A percentile compares a stretch with the other conserved stretches of the same genome.
These are phyloP conservation scores for Aspergillus wentii DNA, from an alignment of 495 filamentous ascomycete species.

Conservation along the genomic window DNA sequence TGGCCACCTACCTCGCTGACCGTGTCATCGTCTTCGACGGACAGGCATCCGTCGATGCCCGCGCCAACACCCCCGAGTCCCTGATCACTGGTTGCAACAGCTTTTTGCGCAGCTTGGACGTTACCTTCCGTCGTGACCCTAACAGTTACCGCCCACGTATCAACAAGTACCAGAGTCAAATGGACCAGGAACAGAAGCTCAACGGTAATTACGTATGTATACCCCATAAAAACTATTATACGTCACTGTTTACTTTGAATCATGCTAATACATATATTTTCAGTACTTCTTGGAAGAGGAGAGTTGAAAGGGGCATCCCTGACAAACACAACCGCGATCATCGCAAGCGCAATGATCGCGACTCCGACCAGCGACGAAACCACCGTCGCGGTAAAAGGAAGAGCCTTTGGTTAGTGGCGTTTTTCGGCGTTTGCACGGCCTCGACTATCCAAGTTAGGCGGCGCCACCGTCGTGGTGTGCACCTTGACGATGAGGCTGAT, in stretches of 20 bases:
- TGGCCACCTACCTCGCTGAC: conserved; percentile 96
- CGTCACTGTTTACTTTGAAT: neutral
- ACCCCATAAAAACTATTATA: too few relatives aligned
- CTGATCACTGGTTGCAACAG: conserved; percentile 94
- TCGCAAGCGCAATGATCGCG: conserved; percentile 38
- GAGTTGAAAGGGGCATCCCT: conserved; percentile 63
- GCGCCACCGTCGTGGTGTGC: conserved; percentile 16
- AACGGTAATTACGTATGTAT: conserved; percentile 80
- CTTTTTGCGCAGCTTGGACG: conserved; percentile 92
- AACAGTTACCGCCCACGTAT: conserved; percentile 94
- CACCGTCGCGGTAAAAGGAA: conserved; percentile 30
- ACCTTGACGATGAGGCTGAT: conserved; percentile 36
- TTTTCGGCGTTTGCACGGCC: conserved; percentile 41
- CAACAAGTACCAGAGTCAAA: conserved; percentile 92
- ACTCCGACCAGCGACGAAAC: conserved; percentile 34
- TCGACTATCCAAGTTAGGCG: conserved; percentile 30
- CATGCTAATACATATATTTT: conserved; percentile 2
- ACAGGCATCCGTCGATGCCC: conserved; percentile 79
- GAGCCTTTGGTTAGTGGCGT: conserved; percentile 33
- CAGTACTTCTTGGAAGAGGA: conserved; percentile 91
- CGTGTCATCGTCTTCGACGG: conserved; percentile 98
- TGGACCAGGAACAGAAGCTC: conserved; percentile 96
- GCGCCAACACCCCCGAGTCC: conserved; percentile 84
- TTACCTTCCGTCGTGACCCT: conserved; percentile 96
- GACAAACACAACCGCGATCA: conserved; percentile 39